Percentiles rank a stretch among this genome's conserved stretches.
phyloP scores from a whole-genome alignment of 179 eudicot species.

The Sideroxylon spinosum region DNA sequence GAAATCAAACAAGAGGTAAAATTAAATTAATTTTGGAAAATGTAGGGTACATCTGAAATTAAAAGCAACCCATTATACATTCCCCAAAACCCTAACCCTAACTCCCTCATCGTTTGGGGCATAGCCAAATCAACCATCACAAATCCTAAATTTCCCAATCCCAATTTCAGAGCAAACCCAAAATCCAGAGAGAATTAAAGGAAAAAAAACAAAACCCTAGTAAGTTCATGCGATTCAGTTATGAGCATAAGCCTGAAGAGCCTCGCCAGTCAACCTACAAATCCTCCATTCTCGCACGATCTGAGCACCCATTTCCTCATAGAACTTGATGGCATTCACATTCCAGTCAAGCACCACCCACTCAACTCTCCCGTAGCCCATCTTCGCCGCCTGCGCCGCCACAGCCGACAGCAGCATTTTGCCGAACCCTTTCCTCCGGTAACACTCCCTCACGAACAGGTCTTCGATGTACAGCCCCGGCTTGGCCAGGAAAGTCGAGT shows the following conservation, averaged over 20 bases:
- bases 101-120: not conserved
- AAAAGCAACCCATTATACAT: not conserved
- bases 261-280: constrained; percentile 70
- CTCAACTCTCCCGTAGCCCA: constrained; percentile 81
- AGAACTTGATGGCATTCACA: constrained; percentile 67
- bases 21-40: not conserved
- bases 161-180: not conserved
- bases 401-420: constrained; percentile 64
- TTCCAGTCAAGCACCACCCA: constrained; percentile 98
- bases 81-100: not conserved
- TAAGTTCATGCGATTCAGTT: not conserved
- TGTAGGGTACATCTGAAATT: not conserved
- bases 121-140: not conserved
- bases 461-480: constrained; percentile 83
- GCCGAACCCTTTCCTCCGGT: constrained; percentile 69
- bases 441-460: constrained; percentile 72
- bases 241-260: constrained; percentile 51
- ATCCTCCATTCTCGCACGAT: constrained; percentile 70
- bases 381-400: constrained; percentile 60
- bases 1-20: not conserved
- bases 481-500: constrained; percentile 65
- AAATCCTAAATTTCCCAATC: not conserved
- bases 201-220: not conserved
- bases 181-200: not conserved
- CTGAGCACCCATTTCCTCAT: constrained; percentile 78